A percentile compares a stretch with the other conserved stretches of the same genome.
Evolutionary conservation across 2,329 filamentous ascomycete genomes (phyloP).

Genomic region (Sclerotinia spermophila): DNA sequence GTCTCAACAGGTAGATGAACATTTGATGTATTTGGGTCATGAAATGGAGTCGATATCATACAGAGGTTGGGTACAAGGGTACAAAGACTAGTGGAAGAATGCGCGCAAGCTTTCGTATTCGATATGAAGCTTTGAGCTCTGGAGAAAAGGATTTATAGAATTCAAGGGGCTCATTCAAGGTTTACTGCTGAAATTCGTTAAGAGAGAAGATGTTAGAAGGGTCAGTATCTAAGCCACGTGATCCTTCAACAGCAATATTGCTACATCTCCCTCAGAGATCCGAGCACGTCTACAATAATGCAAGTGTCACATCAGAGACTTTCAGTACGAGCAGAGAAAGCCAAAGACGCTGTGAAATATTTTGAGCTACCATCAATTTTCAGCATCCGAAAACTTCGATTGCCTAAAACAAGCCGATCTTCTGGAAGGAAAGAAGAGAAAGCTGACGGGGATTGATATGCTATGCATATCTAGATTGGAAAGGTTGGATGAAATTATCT

Average conservation of each 20-base stretch:
- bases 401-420: too few species aligned
- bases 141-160: rapidly evolving
- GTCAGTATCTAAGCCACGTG: too few species aligned
- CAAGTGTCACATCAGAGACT: not conserved
- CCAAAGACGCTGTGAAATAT: not conserved
- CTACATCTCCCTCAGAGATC: not conserved
- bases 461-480: not conserved
- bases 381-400: not conserved
- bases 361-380: not conserved
- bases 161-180: not conserved
- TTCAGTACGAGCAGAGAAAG: not conserved
- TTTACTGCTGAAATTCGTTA: too few species aligned
- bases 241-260: too few species aligned
- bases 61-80: not conserved
- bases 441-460: not conserved
- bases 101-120: rapidly evolving
- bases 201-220: too few species aligned
- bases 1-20: not conserved
- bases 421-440: not conserved
- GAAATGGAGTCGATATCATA: too few species aligned
- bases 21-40: not conserved
- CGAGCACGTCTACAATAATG: not conserved
- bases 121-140: not conserved
- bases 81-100: not conserved
- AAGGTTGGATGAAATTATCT: not conserved